Base-by-base conservation (phyloP, 495 filamentous ascomycete genomes). In the Clavariopsis aquatica region DNA sequence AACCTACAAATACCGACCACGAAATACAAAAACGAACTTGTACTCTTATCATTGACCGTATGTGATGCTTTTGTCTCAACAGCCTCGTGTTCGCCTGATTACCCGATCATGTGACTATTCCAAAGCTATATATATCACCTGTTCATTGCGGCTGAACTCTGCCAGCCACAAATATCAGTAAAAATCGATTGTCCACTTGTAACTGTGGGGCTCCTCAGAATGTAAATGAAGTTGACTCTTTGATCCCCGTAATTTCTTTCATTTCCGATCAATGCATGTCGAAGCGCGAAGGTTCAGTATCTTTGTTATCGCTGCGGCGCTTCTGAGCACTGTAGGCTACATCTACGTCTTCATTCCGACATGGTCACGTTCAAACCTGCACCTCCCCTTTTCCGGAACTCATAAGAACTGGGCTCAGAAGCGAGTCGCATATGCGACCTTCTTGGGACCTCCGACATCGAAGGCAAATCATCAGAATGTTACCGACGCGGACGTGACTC, bases 341-440 rank as follows among this genome's bases (percentile, higher is more conserved):
- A 20, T 61, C 45, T 52, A 51, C 47, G 1, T 13, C 28, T 12
- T 43, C 19, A 13, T 19, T 26, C 46, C n/a, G 4, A 9, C 47
- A 13, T n/a, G 22, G 34, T 7, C 57, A 31, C 13, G 4, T 7
- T 22, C 46, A 19, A 9, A 1, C 12, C 26, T 26, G 17, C 57
- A 52, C 7, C 31, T 22, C 1, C 9, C 57, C 4, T 23, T 52
- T 26, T 27, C 56, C 1, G 10, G 15, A 2, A 19, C 38, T 1
- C 13, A 2, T 4, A 22, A 23, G 38, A 38, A 12, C 19, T 3
- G 3, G 9, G 17, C 4, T 5, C 5, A 61, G 12, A 17, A 43
- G 38, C 3, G 43, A 51, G 38, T 22, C n/a, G 57, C 57, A 61
- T 61, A 26, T 24, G 57, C 57, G 13, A 61, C 57, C 5, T 61